Evolutionary conservation across 441 rosid genomes (phyloP), one percentile per base, ranked within the genome.

Genomic region (Hypseocharis bilobata): DNA sequence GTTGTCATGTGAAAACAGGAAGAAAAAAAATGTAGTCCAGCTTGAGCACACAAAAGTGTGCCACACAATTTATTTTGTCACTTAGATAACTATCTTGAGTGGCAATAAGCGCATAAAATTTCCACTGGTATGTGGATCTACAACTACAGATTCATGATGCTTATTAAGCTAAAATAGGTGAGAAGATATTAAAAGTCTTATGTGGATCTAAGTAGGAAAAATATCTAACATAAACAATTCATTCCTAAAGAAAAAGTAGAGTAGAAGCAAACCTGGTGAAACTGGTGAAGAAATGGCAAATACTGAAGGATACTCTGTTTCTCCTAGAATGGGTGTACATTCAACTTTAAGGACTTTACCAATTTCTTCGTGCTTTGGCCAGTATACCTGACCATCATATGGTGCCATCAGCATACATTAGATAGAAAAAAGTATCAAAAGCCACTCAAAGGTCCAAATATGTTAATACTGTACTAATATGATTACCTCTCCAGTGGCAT

Each of bases 331-430:
- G 40, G 93, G 87, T 49, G 81, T 80, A 67, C 99, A 93, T 76
- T 86, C 89, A 66, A 86, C 92, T 78, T 87, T 93, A 44, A 93
- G 78, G 76, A 86, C 71, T 78, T 83, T 91, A 68, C 77, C 81
- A 68, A 93, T 81, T 72, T 93, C 96, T 76, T 77, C 96, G 72
- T 74, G 86, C 82, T 84, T 91, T 65, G 99, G 97, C 96, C 93
- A 88, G 77, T 84, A 93, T 55, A 82, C 93, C 99, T 93, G 77
- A 25, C 23, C 64, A 82, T 57, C 60, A 79, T 59, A 64, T 27
- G 57, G 56, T 72, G 45, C 10, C 56, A 76, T 69, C 27, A 64
- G 56, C 68, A 63, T 62, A 40, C 14, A 10, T 42, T 55, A 64
- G 17, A 60, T 61, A 25, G 14, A 30, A 70, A 63, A 4, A 73